Evolutionary conservation across 192 early-diverging fungal genomes (phyloP), one percentile per base, ranked within the genome.

Genomic region (Jimgerdemannia lactiflua): DNA sequence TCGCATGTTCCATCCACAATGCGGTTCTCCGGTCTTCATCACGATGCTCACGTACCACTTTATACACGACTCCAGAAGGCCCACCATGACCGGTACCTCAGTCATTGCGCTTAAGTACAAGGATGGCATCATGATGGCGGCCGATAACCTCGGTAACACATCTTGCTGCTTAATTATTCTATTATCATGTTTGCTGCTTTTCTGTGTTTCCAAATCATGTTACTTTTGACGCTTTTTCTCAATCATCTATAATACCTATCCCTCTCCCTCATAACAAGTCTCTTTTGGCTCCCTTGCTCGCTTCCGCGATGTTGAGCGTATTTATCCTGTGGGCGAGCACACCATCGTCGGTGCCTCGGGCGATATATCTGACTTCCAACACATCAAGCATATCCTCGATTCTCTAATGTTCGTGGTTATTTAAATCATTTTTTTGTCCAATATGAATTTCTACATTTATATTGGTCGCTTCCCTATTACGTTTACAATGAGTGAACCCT

Each of bases 101-200:
- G 94, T 98, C 42, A 77, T 99, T 63, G 98, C 90, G 64, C 87
- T 99, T 80, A 94, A 95, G 85, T 99, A 94, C 90, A 97, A 95
- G 81, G 96, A 97, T 75, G 98, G 98, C 71, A 88, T 99, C 49
- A 97, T 99, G 93, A 89, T 99, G 82, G 95, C 95, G 6, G 94
- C 96, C 11, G 98, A 99, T 81, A 95, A 91, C 77, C 85, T 99
- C 69, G 90, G 91, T 93, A 80, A 71, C 73, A 66, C 8, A 74
- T 67, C 40, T 20, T n/a, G 4, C 4, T 54, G 49, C 49, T 54
- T 54, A 7, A 54, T 54, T n/a, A n/a, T n/a, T n/a, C n/a, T n/a
- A n/a, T n/a, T n/a, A n/a, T n/a, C n/a, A 11, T 54, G 11, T 54
- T 54, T 11, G 11, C 49, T 54, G 11, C 49, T 54, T 54, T 54